These are phyloP conservation scores for Brassica nigra DNA, from an alignment of 345 rosid genomes.

Conservation along the genomic window DNA sequence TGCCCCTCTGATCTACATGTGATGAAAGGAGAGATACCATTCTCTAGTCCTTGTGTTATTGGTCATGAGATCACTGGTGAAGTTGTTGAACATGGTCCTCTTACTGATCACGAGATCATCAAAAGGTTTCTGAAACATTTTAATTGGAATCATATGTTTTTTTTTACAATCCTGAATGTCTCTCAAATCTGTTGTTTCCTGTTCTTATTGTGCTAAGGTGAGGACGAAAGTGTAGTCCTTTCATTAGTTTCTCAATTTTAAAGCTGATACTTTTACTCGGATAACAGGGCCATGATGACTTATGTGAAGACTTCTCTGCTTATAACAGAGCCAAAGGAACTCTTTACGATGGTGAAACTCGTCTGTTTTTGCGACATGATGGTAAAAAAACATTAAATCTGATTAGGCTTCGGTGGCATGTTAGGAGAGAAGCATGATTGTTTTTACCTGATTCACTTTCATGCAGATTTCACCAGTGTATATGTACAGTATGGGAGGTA, in stretches of 20 bases:
- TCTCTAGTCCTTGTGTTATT: slow-evolving; percentile 79
- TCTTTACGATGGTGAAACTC: slow-evolving; percentile 94
- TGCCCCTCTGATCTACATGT: slow-evolving; percentile 99
- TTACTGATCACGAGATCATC: slow-evolving; percentile 62
- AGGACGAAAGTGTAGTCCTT: neutral
- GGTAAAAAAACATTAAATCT: slow-evolving; percentile 44
- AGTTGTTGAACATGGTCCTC: slow-evolving; percentile 87
- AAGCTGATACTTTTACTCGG: slow-evolving; percentile 21
- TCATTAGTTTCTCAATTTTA: neutral
- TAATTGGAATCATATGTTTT: neutral
- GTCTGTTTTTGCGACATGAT: slow-evolving; percentile 71
- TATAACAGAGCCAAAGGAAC: slow-evolving; percentile 96
- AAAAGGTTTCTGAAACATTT: slow-evolving; percentile 44
- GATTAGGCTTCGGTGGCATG: neutral
- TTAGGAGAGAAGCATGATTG: neutral
- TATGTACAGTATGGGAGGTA: slow-evolving; percentile 99
- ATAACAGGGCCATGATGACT: slow-evolving; percentile 91
- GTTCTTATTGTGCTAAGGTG: slow-evolving; percentile 85
- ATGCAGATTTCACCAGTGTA: slow-evolving; percentile 74
- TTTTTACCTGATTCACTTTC: neutral
- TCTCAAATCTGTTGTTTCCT: slow-evolving; percentile 23
- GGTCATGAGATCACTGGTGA: slow-evolving; percentile 97
- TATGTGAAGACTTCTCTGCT: slow-evolving; percentile 95
- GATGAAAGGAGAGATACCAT: slow-evolving; percentile 88
- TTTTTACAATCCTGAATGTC: neutral